These are phyloP conservation scores for Plantago elongata DNA, from an alignment of 257 asterid genomes.

Conservation along the genomic window DNA sequence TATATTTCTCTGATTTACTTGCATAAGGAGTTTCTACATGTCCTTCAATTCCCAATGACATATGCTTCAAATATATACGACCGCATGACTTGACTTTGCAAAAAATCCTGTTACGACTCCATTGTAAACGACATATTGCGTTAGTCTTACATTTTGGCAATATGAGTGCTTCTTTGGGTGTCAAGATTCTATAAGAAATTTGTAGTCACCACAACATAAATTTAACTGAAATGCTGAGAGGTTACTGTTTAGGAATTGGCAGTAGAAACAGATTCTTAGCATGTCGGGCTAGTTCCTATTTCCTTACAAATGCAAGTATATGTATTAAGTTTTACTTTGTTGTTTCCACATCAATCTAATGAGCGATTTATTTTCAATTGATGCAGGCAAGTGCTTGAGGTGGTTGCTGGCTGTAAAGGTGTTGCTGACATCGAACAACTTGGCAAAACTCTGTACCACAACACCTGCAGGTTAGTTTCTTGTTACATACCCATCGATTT, in stretches of 20 bases:
- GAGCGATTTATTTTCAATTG: conserved; percentile 6
- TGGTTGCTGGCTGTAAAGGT: conserved; percentile 87
- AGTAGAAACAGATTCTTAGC: background rate
- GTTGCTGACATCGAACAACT: conserved; percentile 59
- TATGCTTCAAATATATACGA: background rate
- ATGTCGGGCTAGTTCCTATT: background rate
- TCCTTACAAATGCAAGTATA: background rate
- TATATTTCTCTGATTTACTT: background rate
- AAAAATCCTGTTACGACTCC: background rate
- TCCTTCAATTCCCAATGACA: background rate
- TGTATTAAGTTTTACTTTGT: background rate
- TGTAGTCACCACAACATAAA: background rate
- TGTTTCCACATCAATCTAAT: conserved; percentile 1
- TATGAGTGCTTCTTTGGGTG: background rate
- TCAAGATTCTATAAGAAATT: conserved; percentile 2
- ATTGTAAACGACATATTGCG: background rate
- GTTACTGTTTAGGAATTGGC: background rate
- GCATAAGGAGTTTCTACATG: background rate
- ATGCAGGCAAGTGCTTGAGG: conserved; percentile 92
- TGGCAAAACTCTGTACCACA: conserved; percentile 73
- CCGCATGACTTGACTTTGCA: background rate
- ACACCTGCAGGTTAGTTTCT: conserved; percentile 64
- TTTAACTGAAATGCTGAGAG: background rate
- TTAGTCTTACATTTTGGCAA: background rate
- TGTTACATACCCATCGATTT: conserved; percentile 2